Evolutionary conservation across 495 filamentous ascomycete genomes (phyloP).

Genomic region (Talaromyces adpressus): DNA sequence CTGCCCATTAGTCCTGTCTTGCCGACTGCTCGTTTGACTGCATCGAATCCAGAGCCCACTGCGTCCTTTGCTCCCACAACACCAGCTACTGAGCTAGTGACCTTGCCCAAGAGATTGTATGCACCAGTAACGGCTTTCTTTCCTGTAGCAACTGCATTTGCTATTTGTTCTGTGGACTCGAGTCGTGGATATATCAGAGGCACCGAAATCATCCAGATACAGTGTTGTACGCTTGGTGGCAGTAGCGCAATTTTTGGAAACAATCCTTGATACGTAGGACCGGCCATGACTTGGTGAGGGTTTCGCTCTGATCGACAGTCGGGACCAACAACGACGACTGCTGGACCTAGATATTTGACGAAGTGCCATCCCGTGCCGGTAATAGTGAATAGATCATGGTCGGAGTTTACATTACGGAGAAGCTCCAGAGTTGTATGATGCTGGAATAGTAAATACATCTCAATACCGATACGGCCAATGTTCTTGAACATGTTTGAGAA

Average conservation of each 20-base stretch:
- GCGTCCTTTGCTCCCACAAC: constrained; percentile 91
- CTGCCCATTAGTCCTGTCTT: constrained; percentile 92
- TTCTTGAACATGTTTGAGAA: constrained; percentile 96
- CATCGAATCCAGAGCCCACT: constrained; percentile 83
- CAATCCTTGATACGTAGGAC: constrained; percentile 92
- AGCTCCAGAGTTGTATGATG: constrained; percentile 96
- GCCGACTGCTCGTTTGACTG: constrained; percentile 91
- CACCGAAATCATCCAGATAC: constrained; percentile 88
- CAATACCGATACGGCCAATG: constrained; percentile 92
- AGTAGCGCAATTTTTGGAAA: constrained; percentile 92
- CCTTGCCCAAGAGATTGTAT: constrained; percentile 91
- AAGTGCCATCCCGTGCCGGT: constrained; percentile 98
- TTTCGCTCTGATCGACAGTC: constrained; percentile 90
- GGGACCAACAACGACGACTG: constrained; percentile 80
- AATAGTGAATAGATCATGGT: constrained; percentile 90
- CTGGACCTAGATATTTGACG: constrained; percentile 89
- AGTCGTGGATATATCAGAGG: constrained; percentile 87
- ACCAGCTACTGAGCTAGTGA: constrained; percentile 86
- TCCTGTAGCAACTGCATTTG: constrained; percentile 84
- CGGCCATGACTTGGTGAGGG: constrained; percentile 86
- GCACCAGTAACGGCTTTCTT: constrained; percentile 94
- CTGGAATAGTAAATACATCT: constrained; percentile 99
- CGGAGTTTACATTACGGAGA: constrained; percentile 75
- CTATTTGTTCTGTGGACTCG: constrained; percentile 82
- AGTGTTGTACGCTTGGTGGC: constrained; percentile 91